phyloP scores from a whole-genome alignment of 371 early-diverging fungal species.

The Neoconidiobolus thromboides region DNA sequence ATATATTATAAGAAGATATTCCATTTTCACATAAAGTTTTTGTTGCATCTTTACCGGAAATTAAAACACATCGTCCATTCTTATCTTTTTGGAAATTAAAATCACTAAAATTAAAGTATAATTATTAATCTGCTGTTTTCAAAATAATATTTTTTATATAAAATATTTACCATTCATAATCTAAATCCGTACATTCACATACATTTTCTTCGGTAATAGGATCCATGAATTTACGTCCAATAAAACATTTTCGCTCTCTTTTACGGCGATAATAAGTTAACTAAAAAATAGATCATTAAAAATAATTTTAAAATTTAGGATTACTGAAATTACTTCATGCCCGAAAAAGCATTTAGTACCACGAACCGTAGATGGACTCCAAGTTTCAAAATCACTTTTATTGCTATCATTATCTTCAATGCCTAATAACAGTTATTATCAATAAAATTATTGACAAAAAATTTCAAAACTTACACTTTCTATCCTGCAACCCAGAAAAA shows the following conservation, averaged over 20 bases:
- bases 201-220: conserved; percentile 27
- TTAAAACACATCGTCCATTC: conserved; percentile 35
- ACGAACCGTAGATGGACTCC: conserved; percentile 35
- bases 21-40: background rate
- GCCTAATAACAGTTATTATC: no score
- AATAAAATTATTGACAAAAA: no score
- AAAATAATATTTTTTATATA: no score
- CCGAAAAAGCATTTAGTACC: conserved; percentile 8
- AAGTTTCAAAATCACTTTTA: conserved; percentile 59
- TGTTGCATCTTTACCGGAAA: conserved; percentile 21
- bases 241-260: conserved; percentile 46
- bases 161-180: conserved; percentile 47
- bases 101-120: conserved; percentile 23
- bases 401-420: conserved; percentile 10
- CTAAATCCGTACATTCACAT: conserved; percentile 58
- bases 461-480: conserved; percentile 24
- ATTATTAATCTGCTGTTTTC: no score
- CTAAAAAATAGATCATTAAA: no score
- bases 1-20: background rate
- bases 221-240: conserved; percentile 48
- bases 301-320: no score
- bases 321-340: conserved; percentile 12
- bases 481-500: conserved; percentile 43
- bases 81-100: conserved; percentile 49
- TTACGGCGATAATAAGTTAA: conserved; percentile 57